Evolutionary conservation across 2,329 filamentous ascomycete species (phyloP), one percentile per base, ranked within the genome.

Genomic region (Cephalotrichum gorgonifer): DNA sequence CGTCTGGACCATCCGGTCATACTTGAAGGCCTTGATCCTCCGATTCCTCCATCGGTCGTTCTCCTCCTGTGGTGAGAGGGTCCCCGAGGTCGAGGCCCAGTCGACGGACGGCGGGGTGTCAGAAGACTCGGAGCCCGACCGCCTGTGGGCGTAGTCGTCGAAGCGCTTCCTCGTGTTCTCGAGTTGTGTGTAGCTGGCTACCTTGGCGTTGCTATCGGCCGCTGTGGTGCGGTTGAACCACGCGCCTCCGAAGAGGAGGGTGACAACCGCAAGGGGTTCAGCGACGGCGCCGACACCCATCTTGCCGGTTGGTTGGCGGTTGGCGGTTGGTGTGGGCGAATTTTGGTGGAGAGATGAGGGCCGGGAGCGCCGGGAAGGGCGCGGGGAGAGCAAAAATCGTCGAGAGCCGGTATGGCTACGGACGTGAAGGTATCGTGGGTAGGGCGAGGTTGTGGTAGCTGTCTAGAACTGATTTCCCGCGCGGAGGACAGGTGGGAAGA

Each of bases 1-100:
- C 17, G 78, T 77, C 6, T 67, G 67, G 20, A 85, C 67, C 28
- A 71, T 65, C 43, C 60, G 70, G 47, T 56, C 52, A 48, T 55
- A 54, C 4, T 54, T 50, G 26, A 58, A 55, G 43, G 57, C 15
- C 45, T 43, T 52, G 38, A 54, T 42, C 30, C 48, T 49, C 38
- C 53, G 51, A 28, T 51, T 52, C 45, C 53, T 50, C 48, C 51
- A 54, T 39, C 51, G 50, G 46, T 50, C 51, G n/a, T n/a, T 22
- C 48, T 54, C 50, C 26, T 54, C 53, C 5, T 22, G 35, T 15
- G 48, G 48, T 9, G 43, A 47, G 26, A 50, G 48, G 43, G 50
- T 53, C 35, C 51, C 48, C 9, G 53, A 53, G 28, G 43, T 50
- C 28, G 50, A 52, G 6, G 50, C 50, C 30, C 44, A 51, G 22